phyloP scores from a whole-genome alignment of 495 filamentous ascomycete species.

The Aspergillus indologenus region DNA sequence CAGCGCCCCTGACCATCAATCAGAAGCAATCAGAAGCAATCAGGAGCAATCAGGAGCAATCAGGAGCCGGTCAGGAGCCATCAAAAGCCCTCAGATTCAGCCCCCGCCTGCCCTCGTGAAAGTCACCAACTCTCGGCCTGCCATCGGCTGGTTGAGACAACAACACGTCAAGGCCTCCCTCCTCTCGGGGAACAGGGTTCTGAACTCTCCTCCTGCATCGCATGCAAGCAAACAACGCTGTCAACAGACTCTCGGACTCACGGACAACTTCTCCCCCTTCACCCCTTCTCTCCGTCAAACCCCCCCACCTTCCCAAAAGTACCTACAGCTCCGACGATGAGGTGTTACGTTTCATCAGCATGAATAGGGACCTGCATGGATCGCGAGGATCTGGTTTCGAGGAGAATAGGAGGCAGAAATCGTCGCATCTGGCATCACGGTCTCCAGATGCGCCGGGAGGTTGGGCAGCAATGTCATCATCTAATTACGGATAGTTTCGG shows the following conservation, averaged over 20 bases:
- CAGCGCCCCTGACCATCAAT: neutral
- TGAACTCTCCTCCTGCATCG: conserved; percentile 3
- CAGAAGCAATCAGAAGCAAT: neutral
- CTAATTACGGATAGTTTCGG: conserved; percentile 12
- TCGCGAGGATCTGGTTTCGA: neutral
- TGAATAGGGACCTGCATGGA: conserved; percentile 4
- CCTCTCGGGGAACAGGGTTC: conserved; percentile 16
- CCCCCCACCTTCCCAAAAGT: conserved; percentile 1
- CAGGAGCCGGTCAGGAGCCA: conserved; percentile 7
- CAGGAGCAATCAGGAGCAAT: conserved; percentile 12
- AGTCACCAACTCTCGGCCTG: conserved; percentile 4
- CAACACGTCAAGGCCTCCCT: conserved; percentile 23
- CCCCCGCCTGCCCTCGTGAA: conserved; percentile 22
- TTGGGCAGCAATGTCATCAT: conserved; percentile 47
- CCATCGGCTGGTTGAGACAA: conserved; percentile 16
- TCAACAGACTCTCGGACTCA: neutral
- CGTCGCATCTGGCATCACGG: neutral
- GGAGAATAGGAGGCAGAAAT: neutral
- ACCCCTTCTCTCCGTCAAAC: neutral
- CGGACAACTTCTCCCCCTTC: neutral
- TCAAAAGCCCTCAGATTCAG: neutral
- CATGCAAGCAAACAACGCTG: conserved; percentile 2
- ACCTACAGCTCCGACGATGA: neutral
- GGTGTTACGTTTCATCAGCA: conserved; percentile 3
- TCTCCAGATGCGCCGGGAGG: conserved; percentile 12